phyloP scores from a whole-genome alignment of 129 eudicot species.

The Centrapalus pauciflorus region DNA sequence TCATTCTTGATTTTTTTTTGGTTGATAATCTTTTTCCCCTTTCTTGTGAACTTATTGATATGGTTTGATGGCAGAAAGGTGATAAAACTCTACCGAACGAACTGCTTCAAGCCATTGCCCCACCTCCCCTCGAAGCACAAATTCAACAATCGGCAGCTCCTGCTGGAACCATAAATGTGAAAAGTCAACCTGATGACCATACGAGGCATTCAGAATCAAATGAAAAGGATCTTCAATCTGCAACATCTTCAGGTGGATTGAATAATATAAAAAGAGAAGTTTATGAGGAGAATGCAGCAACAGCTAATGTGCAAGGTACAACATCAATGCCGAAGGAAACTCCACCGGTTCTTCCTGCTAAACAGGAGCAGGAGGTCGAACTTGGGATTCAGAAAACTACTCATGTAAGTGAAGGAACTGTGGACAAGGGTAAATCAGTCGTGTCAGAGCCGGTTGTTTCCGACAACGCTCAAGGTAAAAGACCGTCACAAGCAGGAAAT shows the following conservation, averaged over 20 bases:
- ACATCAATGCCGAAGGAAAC: slow-evolving; percentile 41
- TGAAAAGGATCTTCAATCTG: slow-evolving; percentile 50
- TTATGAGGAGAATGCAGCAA: slow-evolving; percentile 34
- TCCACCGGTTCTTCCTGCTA: slow-evolving; percentile 36
- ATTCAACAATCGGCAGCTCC: slow-evolving; percentile 40
- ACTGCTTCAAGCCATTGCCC: slow-evolving; percentile 70
- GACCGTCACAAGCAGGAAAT: slow-evolving; percentile 47
- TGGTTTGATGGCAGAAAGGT: slow-evolving; percentile 61
- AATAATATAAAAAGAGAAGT: slow-evolving; percentile 45
- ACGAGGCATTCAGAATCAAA: slow-evolving; percentile 37
- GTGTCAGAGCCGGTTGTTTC: slow-evolving; percentile 33
- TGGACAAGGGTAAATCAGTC: slow-evolving; percentile 83
- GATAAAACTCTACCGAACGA: slow-evolving; percentile 82
- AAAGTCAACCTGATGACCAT: slow-evolving; percentile 43
- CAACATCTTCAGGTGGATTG: slow-evolving; percentile 20
- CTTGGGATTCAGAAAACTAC: slow-evolving; percentile 38
- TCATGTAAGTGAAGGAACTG: slow-evolving; percentile 34
- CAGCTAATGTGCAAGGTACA: slow-evolving; percentile 30
- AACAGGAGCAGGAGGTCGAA: slow-evolving; percentile 58
- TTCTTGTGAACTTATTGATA: slow-evolving; percentile 5
- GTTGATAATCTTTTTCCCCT: background rate
- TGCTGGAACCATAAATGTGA: slow-evolving; percentile 34
- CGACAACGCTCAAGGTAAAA: slow-evolving; percentile 55
- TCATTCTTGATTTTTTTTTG: background rate
- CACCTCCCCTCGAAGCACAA: slow-evolving; percentile 84